These are phyloP conservation scores for Sarcomyxa edulis DNA, from an alignment of 768 basidiomycete genomes.

Conservation along the genomic window DNA sequence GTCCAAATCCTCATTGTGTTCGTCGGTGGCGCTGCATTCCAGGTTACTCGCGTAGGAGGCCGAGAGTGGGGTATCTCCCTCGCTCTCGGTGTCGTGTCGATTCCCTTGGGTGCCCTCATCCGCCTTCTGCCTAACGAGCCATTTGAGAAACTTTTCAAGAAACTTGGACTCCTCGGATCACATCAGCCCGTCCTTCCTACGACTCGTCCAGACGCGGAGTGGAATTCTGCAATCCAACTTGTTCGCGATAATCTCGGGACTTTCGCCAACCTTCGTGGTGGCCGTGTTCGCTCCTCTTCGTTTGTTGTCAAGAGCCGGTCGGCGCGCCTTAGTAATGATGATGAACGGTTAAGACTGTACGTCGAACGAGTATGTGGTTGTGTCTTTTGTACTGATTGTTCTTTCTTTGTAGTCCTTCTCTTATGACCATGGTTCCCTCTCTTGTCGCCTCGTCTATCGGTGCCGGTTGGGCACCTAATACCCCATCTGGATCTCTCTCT, in stretches of 20 bases:
- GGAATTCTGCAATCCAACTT: constrained; percentile 76
- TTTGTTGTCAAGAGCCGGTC: constrained; percentile 80
- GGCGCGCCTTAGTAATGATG: constrained; percentile 46
- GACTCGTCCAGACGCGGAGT: constrained; percentile 52
- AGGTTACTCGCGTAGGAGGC: constrained; percentile 72
- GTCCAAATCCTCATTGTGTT: constrained; percentile 88
- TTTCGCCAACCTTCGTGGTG: constrained; percentile 83
- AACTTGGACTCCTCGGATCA: constrained; percentile 53
- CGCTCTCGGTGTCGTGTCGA: constrained; percentile 78
- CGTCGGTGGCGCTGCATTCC: constrained; percentile 88
- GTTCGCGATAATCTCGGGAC: constrained; percentile 84
- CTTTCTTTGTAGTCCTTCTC: constrained; percentile 19
- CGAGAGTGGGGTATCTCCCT: constrained; percentile 93
- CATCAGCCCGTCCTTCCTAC: constrained; percentile 65
- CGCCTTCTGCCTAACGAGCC: constrained; percentile 79
- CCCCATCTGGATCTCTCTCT: constrained; percentile 51
- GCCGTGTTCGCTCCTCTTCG: constrained; percentile 79
- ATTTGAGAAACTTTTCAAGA: constrained; percentile 42
- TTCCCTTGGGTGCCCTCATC: constrained; percentile 81
- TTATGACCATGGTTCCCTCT: constrained; percentile 49
- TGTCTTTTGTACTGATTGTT: constrained; percentile 5
- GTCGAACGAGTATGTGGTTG: constrained; percentile 9
- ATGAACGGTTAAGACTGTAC: constrained; percentile 45
- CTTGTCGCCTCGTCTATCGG: constrained; percentile 52
- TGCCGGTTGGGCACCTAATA: constrained; percentile 48